phyloP scores from a whole-genome alignment of 2,329 filamentous ascomycete species.

The Stachybotrys echinatus region DNA sequence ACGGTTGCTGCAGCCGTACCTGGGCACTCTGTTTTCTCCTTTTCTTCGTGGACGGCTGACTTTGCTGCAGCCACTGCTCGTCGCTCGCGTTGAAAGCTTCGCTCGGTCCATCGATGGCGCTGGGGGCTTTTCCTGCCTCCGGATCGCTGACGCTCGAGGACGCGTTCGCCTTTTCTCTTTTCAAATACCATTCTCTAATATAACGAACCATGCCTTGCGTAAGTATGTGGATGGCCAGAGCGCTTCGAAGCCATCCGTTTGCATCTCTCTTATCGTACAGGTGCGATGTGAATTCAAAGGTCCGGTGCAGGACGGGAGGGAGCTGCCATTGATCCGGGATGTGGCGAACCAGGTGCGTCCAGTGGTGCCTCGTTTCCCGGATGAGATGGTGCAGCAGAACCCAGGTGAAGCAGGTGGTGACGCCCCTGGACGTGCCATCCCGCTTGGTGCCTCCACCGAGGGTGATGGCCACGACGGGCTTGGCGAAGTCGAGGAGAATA shows the following conservation, averaged over 20 bases:
- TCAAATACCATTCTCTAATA: conserved; percentile 63
- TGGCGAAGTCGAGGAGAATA: conserved; percentile 82
- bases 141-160: conserved; percentile 50
- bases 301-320: conserved; percentile 38
- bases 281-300: conserved; percentile 33
- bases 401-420: conserved; percentile 65
- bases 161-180: conserved; percentile 51
- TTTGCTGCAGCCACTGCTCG: conserved; percentile 31
- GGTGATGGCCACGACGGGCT: conserved; percentile 88
- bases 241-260: conserved; percentile 62
- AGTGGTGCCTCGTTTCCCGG: conserved; percentile 43
- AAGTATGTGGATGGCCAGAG: conserved; percentile 69
- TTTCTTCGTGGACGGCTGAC: conserved; percentile 61
- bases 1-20: conserved; percentile 82
- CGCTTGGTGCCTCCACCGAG: conserved; percentile 73
- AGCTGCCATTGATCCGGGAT: conserved; percentile 42
- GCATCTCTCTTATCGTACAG: conserved; percentile 53
- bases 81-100: conserved; percentile 43
- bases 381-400: conserved; percentile 52
- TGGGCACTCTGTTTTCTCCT: conserved; percentile 87
- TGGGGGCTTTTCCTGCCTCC: conserved; percentile 52
- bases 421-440: conserved; percentile 65
- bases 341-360: conserved; percentile 39
- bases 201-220: conserved; percentile 68
- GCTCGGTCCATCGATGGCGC: conserved; percentile 23